These are phyloP conservation scores for Camellia granthamiana DNA, from an alignment of 148 eudicot species.

Conservation along the genomic window DNA sequence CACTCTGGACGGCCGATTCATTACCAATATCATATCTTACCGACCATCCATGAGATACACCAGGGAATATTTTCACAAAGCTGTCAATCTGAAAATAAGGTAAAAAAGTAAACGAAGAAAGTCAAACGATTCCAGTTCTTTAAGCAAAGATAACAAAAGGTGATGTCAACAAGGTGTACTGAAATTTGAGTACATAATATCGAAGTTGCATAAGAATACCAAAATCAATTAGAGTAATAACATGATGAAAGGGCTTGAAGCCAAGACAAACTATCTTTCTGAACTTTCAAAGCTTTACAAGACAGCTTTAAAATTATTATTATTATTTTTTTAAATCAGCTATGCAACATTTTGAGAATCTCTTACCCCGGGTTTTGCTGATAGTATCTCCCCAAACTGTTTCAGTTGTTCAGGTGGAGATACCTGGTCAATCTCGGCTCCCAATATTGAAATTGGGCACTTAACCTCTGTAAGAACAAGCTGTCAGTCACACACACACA, in stretches of 20 bases:
- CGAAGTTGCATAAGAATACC: no score
- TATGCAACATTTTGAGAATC: neutral
- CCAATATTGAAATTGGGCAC: slow-evolving; percentile 42
- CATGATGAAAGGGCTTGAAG: neutral
- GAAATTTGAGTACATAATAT: no score
- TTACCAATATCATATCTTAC: slow-evolving; percentile 29
- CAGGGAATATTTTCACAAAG: slow-evolving; percentile 42
- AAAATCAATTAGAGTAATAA: neutral
- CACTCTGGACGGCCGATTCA: slow-evolving; percentile 32
- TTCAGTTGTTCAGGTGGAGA: slow-evolving; percentile 42
- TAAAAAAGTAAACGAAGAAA: neutral
- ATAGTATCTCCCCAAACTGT: slow-evolving; percentile 36
- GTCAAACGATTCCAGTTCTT: neutral
- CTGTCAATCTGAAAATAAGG: slow-evolving; percentile 23
- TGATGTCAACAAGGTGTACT: neutral
- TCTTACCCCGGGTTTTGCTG: slow-evolving; percentile 45
- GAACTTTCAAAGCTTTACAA: no score
- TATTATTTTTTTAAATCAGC: no score
- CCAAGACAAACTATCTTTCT: no score
- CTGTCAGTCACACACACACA: no score
- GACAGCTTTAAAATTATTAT: no score
- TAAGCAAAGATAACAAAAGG: neutral
- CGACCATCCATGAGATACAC: slow-evolving; percentile 39
- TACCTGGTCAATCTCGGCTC: slow-evolving; percentile 43
- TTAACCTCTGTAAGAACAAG: slow-evolving; percentile 38